Base-by-base conservation (phyloP, 768 basidiomycete genomes). In the Kwoniella shandongensis region DNA sequence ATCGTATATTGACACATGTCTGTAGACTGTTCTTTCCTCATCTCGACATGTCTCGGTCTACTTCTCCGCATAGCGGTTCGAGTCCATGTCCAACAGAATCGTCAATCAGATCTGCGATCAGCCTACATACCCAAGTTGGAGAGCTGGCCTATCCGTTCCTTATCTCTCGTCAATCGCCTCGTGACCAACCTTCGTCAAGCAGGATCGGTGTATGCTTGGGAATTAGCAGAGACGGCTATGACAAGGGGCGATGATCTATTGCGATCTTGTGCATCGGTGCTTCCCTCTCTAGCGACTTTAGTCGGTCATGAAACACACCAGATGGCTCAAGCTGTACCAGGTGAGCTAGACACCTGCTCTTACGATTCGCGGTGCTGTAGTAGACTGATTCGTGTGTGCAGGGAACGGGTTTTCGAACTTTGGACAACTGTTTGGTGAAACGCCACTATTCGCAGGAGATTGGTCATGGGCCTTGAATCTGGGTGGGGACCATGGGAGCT, bases 21-120 rank as follows among this genome's bases (percentile, higher is more conserved):
- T 8, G 12, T 17, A 45, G 44, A 45, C 44, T 45, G 44, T 26
- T 45, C 44, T 20, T 45, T 45, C 44, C 44, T 45, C 23, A 45
- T 45, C 17, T 45, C 44, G 4, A 45, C 44, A 22, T 45, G 44
- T 26, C 23, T 45, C 18, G 44, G 44, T 26, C 44, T 45, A 12
- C 23, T 45, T 20, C 44, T 45, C 15, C 15, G 44, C 4, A 45
- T 45, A 3, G n/a, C 18, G 3, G 44, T 45, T 6, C 17, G 44
- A 13, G 13, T 45, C 6, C 44, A 45, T 45, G 25, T 26, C 23
- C 44, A 45, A 26, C 15, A 26, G 13, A 26, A 32, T 13, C 32
- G 32, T 32, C 32, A 32, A 32, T 6, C 7, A 32, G 32, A 32
- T 6, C 6, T 32, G 32, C 32, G 32, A 13, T 13, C 32, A 32